Evolutionary conservation across 2,329 filamentous ascomycete species (phyloP).

Genomic region (Ustulina deusta): DNA sequence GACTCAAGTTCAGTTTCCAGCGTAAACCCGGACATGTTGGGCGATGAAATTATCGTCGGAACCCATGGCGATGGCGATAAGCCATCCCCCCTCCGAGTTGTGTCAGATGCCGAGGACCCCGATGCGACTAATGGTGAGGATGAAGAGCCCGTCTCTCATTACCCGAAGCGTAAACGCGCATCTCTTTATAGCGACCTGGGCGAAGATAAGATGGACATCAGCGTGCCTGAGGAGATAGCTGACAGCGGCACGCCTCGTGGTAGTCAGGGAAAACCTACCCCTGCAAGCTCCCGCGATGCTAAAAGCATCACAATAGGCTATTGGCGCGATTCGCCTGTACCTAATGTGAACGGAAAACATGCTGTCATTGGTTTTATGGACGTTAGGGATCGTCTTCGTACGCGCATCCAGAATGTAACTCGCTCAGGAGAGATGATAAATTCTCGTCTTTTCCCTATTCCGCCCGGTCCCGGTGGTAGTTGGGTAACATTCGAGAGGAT

Average conservation of each 20-base stretch:
- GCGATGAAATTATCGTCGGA: slow-evolving; percentile 67
- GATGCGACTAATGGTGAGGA: slow-evolving; percentile 59
- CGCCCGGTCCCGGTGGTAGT: slow-evolving; percentile 70
- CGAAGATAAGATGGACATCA: slow-evolving; percentile 60
- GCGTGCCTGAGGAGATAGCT: slow-evolving; percentile 50
- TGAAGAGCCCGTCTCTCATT: slow-evolving; percentile 54
- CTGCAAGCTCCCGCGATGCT: slow-evolving; percentile 38
- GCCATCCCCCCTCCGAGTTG: slow-evolving; percentile 51
- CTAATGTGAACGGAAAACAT: slow-evolving; percentile 64
- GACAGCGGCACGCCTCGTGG: slow-evolving; percentile 37
- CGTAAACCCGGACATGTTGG: slow-evolving; percentile 56
- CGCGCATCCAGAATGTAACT: slow-evolving; percentile 65
- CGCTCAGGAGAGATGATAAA: slow-evolving; percentile 62
- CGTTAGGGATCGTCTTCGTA: slow-evolving; percentile 69
- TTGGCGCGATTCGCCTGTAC: slow-evolving; percentile 69
- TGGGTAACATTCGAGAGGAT: slow-evolving; percentile 74
- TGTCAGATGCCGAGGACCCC: slow-evolving; percentile 58
- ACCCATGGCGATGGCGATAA: slow-evolving; percentile 57
- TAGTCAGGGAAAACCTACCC: slow-evolving; percentile 23
- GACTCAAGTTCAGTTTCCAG: slow-evolving; percentile 57
- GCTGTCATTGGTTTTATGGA: slow-evolving; percentile 73
- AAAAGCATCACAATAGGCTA: slow-evolving; percentile 67
- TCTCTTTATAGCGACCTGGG: slow-evolving; percentile 63
- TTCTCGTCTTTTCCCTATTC: slow-evolving; percentile 59
- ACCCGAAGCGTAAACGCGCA: slow-evolving; percentile 68